A percentile compares a stretch with the other conserved stretches of the same genome.
Evolutionary conservation across 768 basidiomycete genomes (phyloP).

Genomic region (Tephrocybe sp.): DNA sequence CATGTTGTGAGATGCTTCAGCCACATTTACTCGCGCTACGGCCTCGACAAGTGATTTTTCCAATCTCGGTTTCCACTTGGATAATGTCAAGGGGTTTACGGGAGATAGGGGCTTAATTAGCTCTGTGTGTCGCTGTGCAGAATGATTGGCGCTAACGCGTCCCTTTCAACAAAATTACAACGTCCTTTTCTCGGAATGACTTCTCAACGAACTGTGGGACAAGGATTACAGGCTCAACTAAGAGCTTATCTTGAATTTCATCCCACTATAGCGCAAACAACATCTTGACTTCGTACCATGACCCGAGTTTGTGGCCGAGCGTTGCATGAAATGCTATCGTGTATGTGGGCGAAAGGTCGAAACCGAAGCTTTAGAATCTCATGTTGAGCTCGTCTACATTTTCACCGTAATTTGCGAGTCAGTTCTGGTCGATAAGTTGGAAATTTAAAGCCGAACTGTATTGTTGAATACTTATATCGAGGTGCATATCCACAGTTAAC

Average conservation of each 20-base stretch:
- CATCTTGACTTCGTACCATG: too few species aligned
- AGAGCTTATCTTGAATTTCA: too few species aligned
- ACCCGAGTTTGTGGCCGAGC: too few species aligned
- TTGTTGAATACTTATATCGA: too few species aligned
- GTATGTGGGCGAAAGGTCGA: too few species aligned
- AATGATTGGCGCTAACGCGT: conserved; percentile 22
- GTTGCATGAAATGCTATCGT: too few species aligned
- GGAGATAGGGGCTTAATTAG: conserved; percentile 14
- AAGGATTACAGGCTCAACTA: too few species aligned
- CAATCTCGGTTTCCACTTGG: conserved; percentile 18
- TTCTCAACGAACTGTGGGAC: too few species aligned
- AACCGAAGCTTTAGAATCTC: background rate
- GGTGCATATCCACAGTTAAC: too few species aligned
- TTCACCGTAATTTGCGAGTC: conserved; percentile 14
- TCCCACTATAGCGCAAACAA: too few species aligned
- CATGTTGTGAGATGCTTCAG: conserved; percentile 15
- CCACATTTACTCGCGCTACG: conserved; percentile 18
- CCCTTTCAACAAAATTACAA: too few species aligned
- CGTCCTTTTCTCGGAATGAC: too few species aligned
- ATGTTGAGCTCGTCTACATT: background rate
- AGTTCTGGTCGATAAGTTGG: conserved; percentile 5
- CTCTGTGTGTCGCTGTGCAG: conserved; percentile 21
- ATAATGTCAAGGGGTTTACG: conserved; percentile 9
- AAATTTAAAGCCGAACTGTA: background rate
- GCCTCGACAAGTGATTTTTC: conserved; percentile 15